Conservation (phyloP, 2,329 filamentous ascomycete genomes). For the Sarocladium kiliense region DNA sequence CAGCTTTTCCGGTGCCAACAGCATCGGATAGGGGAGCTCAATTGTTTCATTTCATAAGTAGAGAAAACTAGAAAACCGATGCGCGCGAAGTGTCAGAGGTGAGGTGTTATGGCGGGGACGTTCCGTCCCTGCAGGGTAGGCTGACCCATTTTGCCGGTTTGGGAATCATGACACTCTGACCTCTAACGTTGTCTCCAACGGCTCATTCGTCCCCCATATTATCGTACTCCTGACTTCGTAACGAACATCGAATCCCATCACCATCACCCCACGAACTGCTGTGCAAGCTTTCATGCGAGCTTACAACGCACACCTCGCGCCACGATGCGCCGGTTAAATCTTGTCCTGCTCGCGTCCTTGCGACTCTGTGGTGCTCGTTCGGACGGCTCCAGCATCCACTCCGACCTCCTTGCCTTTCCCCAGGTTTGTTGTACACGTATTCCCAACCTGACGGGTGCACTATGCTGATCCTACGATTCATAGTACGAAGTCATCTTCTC, state of each 20-base stretch:
- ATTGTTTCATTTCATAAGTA: too few species aligned
- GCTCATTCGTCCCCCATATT: background rate
- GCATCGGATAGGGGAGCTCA: too few species aligned
- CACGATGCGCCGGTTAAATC: conserved; percentile 46
- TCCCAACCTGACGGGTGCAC: background rate
- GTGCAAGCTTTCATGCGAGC: background rate
- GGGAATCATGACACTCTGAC: conserved; percentile 12
- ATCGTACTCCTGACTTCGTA: background rate
- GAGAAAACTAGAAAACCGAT: too few species aligned
- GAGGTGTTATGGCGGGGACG: too few species aligned
- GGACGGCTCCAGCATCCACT: conserved; percentile 73
- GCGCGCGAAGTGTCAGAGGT: too few species aligned
- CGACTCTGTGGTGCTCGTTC: conserved; percentile 44
- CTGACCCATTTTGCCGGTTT: background rate
- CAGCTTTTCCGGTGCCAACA: too few species aligned
- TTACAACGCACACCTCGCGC: conserved; percentile 14
- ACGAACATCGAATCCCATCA: background rate
- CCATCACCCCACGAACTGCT: background rate
- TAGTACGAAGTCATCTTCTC: conserved; percentile 80
- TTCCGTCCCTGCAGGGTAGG: conserved; percentile 1
- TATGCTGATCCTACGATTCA: background rate
- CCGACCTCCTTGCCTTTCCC: conserved; percentile 81
- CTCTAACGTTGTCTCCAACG: background rate
- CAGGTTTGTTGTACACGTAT: conserved; percentile 53
- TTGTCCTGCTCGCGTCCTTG: conserved; percentile 38